Conservation (phyloP, 371 early-diverging fungal genomes). For the Mortierella sp. region DNA sequence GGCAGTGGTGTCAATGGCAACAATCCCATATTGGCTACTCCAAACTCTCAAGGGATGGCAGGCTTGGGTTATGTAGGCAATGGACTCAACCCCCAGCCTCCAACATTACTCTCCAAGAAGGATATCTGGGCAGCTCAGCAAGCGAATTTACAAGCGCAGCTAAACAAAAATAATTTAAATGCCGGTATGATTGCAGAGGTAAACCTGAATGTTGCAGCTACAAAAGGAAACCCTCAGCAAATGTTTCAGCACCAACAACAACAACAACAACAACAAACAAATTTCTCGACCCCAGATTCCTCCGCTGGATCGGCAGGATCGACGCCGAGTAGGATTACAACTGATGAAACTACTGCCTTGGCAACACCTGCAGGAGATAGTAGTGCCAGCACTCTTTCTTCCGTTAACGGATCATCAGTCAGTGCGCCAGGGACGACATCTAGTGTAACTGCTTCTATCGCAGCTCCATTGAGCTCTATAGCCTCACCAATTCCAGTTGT, state of each 20-base stretch:
- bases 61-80: neutral
- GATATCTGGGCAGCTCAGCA: conserved; percentile 27
- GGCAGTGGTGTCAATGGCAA: conserved; percentile 3
- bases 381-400: neutral
- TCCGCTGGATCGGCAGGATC: conserved; percentile 6
- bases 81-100: conserved; percentile 4
- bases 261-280: conserved; percentile 9
- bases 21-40: neutral
- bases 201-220: neutral
- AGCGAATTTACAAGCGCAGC: conserved; percentile 14
- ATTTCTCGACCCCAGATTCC: neutral
- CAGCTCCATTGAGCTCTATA: conserved; percentile 5
- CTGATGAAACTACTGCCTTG: conserved; percentile 14
- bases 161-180: conserved; percentile 24
- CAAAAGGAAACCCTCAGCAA: conserved; percentile 19
- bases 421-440: neutral
- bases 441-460: neutral
- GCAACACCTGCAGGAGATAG: neutral
- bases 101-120: conserved; percentile 5
- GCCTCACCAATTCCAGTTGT: neutral
- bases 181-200: conserved; percentile 15
- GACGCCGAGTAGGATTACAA: conserved; percentile 2
- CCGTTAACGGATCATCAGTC: neutral
- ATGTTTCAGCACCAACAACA: conserved; percentile 24
- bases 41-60: conserved; percentile 4